Conservation (phyloP, 306 rosid species). For the Sophora flavescens region DNA sequence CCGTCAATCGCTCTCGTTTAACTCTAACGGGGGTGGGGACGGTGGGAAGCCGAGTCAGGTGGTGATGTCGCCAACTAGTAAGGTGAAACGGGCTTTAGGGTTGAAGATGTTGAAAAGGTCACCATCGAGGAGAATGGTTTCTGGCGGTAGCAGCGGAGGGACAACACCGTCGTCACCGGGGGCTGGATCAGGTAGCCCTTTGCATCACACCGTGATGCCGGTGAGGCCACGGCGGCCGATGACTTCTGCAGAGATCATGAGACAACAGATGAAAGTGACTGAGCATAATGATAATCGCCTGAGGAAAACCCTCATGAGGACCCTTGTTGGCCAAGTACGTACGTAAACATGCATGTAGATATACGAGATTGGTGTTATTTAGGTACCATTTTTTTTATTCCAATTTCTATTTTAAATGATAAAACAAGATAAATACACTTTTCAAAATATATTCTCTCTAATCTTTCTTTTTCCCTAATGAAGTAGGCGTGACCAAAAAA, state of each 20-base stretch:
- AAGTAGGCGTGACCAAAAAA: too few relatives aligned
- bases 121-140: conserved; percentile 82
- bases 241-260: conserved; percentile 99
- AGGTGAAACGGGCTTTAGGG: conserved; percentile 81
- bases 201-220: conserved; percentile 46
- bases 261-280: conserved; percentile 91
- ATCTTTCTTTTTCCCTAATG: too few relatives aligned
- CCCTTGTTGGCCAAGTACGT: conserved; percentile 95
- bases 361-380: too few relatives aligned
- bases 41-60: conserved; percentile 51
- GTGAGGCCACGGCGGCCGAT: conserved; percentile 81
- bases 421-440: too few relatives aligned
- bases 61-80: conserved; percentile 78
- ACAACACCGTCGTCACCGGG: conserved; percentile 61
- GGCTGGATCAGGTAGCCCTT: conserved; percentile 47
- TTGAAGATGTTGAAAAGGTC: conserved; percentile 88
- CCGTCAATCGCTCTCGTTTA: conserved; percentile 65
- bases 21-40: conserved; percentile 32
- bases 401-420: too few relatives aligned
- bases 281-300: conserved; percentile 88
- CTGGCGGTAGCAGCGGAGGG: conserved; percentile 52
- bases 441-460: too few relatives aligned
- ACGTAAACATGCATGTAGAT: conserved; percentile 14
- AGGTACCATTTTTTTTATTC: too few relatives aligned
- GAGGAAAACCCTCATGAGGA: conserved; percentile 84